Base-by-base conservation (phyloP, 164 flowering plant species). In the Amborella trichopoda region DNA sequence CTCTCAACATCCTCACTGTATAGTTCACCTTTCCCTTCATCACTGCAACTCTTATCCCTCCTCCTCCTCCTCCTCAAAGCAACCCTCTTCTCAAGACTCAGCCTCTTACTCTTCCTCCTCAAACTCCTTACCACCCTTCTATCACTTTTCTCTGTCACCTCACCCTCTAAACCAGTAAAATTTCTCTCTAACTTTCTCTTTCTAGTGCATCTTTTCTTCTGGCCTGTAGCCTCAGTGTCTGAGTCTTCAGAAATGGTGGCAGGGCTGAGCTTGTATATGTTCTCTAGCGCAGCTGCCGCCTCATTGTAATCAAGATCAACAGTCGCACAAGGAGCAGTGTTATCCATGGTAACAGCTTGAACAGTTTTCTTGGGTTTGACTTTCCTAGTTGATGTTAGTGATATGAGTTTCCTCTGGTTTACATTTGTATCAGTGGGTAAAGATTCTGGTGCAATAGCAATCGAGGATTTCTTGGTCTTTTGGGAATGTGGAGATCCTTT, bases 261-360 rank as follows among this genome's bases (percentile, higher is more conserved):
- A 2, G 70, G 73, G 58, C 85, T 80, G 23, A 70, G 81, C 65
- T 81, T 84, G 64, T 64, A 91, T 23, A 91, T 63, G 23, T 51
- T 74, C 67, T 87, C 95, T 26, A 91, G 89, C 51, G 74, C 76
- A 20, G 79, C 95, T 1, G 94, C 96, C n/a, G 91, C 99, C 63
- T 78, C 96, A 63, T 71, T 73, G 48, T 78, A 82, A 58, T 91
- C 95, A 60, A 87, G 49, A 17, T 80, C 95, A 46, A 58, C 12
- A 20, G 78, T 45, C n/a, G n/a, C n/a, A 52, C 72, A 65, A 18
- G 74, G 43, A 24, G 72, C 47, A 52, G 63, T 70, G 42, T 66
- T 76, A 57, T 76, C 82, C 6, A 57, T 55, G 16, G 45, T 44
- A 21, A 72, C 72, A 28, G 74, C 81, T 40, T 73, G 67, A 2